Percentiles rank a stretch among this genome's conserved stretches.
Evolutionary conservation across 169 alveolate genomes (phyloP).

Genomic region (Theileria annulata): DNA sequence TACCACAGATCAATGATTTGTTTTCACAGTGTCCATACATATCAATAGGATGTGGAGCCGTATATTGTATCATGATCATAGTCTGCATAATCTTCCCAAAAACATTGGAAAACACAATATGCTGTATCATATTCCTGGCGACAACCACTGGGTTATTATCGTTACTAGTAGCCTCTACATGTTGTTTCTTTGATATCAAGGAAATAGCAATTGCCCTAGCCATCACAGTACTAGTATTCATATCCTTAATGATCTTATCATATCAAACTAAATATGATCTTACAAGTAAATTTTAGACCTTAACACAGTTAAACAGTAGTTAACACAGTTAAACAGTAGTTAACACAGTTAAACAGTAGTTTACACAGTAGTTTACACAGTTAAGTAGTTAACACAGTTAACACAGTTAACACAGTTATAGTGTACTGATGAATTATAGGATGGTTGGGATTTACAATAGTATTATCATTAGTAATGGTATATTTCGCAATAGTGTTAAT

Average conservation of each 20-base stretch:
- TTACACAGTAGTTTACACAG: no score
- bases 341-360: not conserved
- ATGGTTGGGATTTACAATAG: constrained; percentile 60
- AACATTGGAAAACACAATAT: not conserved
- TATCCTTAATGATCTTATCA: constrained; percentile 16
- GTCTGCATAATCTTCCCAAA: not conserved
- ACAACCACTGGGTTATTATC: constrained; percentile 14
- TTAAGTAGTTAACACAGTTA: no score
- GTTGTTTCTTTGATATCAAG: constrained; percentile 4
- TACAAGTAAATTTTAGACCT: constrained; percentile 35
- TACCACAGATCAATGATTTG: constrained; percentile 6
- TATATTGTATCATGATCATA: not conserved
- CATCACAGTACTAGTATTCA: constrained; percentile 24
- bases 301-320: no score
- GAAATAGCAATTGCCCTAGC: constrained; percentile 38
- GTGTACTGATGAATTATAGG: constrained; percentile 8
- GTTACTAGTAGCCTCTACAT: not conserved
- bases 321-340: not conserved
- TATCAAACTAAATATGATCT: constrained; percentile 52
- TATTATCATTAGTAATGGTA: constrained; percentile 17
- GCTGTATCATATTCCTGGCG: not conserved
- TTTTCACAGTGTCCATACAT: not conserved
- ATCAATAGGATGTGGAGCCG: not conserved
- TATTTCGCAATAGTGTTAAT: not conserved
- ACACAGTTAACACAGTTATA: no score